phyloP scores from a whole-genome alignment of 2,329 filamentous ascomycete species.

The Endothia cerciana region DNA sequence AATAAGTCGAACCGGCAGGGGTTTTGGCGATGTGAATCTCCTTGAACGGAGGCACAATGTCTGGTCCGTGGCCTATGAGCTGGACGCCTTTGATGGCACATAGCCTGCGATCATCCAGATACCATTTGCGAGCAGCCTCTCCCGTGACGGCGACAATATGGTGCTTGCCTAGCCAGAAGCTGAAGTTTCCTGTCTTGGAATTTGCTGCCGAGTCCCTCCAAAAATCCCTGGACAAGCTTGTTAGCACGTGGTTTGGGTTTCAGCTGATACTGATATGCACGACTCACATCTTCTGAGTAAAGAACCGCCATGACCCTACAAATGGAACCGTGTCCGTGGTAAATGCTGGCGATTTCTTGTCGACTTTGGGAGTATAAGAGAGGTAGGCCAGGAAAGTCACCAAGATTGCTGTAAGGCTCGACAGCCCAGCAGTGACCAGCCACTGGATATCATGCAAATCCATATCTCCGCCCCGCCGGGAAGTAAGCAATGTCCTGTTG shows the following conservation, averaged over 20 bases:
- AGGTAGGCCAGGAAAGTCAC: neutral
- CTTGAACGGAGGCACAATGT: neutral
- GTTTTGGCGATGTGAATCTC: neutral
- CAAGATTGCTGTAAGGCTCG: neutral
- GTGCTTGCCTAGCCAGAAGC: slow-evolving; percentile 27
- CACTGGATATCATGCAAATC: neutral
- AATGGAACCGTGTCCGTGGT: neutral
- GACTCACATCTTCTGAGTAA: neutral
- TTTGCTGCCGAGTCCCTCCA: slow-evolving; percentile 5
- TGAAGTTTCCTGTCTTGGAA: slow-evolving; percentile 27
- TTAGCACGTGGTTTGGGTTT: neutral
- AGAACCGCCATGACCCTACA: slow-evolving; percentile 1
- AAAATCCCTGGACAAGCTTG: slow-evolving; percentile 9
- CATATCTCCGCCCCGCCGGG: neutral
- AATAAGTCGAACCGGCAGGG: slow-evolving; percentile 17
- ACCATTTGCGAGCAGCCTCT: slow-evolving; percentile 25
- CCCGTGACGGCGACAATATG: slow-evolving; percentile 28
- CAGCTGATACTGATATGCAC: neutral
- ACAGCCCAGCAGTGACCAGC: neutral
- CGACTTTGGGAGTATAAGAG: slow-evolving; percentile 1
- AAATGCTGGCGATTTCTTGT: slow-evolving; percentile 6
- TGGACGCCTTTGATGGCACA: neutral
- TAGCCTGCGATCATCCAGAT: slow-evolving; percentile 18
- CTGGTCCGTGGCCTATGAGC: neutral
- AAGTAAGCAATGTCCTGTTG: neutral